Conservation (phyloP, 305 asterid species). For the Fraxinus nigra region DNA sequence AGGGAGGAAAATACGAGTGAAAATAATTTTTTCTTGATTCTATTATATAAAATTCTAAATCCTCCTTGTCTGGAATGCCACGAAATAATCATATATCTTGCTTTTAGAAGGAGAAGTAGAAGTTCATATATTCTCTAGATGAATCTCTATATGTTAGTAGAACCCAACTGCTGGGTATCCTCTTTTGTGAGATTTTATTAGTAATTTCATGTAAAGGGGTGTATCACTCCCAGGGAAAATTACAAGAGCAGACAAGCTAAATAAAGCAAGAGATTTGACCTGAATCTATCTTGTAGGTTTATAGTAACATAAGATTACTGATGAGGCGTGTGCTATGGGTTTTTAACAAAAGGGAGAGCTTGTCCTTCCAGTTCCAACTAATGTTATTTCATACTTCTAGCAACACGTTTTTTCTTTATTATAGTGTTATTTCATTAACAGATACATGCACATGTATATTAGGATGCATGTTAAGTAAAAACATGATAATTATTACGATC, state of each 20-base stretch:
- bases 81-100: background rate
- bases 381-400: background rate
- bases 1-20: background rate
- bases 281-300: background rate
- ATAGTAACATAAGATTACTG: background rate
- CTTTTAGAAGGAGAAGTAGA: background rate
- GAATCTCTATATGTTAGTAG: background rate
- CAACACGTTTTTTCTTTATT: background rate
- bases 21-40: background rate
- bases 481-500: background rate
- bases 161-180: background rate
- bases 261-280: background rate
- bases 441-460: background rate
- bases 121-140: background rate
- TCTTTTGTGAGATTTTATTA: background rate
- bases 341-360: background rate
- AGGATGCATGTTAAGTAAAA: background rate
- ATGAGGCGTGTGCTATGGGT: background rate
- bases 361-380: background rate
- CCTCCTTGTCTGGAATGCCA: background rate
- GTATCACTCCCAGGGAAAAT: background rate
- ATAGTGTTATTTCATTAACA: background rate
- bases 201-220: background rate
- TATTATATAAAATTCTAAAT: background rate
- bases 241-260: background rate